Evolutionary conservation across 129 eudicot species (phyloP).

Genomic region (Daucus carota): DH1_v3.0 NC_030381.2:37661001-37661500

Average conservation of each 20-base stretch:
- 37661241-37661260: neutral
- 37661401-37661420: slow-evolving; percentile 21
- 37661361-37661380: neutral
- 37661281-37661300: neutral
- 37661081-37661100: neutral
- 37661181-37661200: slow-evolving; percentile 50
- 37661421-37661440: slow-evolving; percentile 29
- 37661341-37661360: neutral
- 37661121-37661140: slow-evolving; percentile 33
- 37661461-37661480: slow-evolving; percentile 29
- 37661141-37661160: slow-evolving; percentile 28
- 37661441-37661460: slow-evolving; percentile 32
- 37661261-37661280: neutral
- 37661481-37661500: slow-evolving; percentile 27
- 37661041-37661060: neutral
- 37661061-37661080: neutral
- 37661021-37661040: neutral
- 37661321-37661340: neutral
- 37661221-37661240: slow-evolving; percentile 9
- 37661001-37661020: neutral
- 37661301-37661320: neutral
- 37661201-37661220: slow-evolving; percentile 7
- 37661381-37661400: slow-evolving; percentile 36
- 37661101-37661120: neutral
- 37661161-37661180: slow-evolving; percentile 41